Base-by-base conservation (phyloP, 148 eudicot species). In the Agrostemma githago region DNA sequence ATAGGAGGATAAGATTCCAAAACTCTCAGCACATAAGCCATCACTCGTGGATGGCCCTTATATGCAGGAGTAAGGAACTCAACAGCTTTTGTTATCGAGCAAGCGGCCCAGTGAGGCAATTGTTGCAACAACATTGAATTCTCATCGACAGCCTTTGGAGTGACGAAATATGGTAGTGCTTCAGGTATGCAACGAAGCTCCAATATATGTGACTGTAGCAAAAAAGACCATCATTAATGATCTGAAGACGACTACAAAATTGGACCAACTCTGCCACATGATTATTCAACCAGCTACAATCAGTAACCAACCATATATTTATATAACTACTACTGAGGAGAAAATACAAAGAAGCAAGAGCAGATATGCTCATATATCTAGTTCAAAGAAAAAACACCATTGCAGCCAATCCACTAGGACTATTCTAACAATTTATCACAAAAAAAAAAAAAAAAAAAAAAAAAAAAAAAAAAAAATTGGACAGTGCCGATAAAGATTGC, bases 81-180 rank as follows among this genome's bases (percentile, higher is more conserved):
- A 12, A 96, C 84, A 70, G 97, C 97, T 70, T 96, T 96, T 21
- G 97, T 96, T 72, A 96, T 87, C 57, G 99, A 92, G 79, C 99
- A 96, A 80, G 97, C 90, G 72, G 97, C 96, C 99, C 99, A 96
- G 79, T 96, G 99, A 72, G 97, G 97, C 85, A 96, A 80, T 77
- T 92, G 99, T 80, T 92, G 99, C 86, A 96, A 68, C 77, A 90
- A 85, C 61, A 92, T 53, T 5, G 97, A 96, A 83, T 92, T 87
- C 79, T 96, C 99, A 78, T 96, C 97, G 39, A 96, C 91, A 21
- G 97, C 88, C 86, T 90, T 92, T 34, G 99, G 97, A 62, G 89
- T 96, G 62, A 96, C 94, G 73, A 96, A 92, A 82, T 92, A 96
- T 72, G 96, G 80, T 77, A 96, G 83, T 66, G 96, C 99, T 82